Base-by-base conservation (phyloP, 108 stramenopile species). In the Skeletonema marinoi region DNA sequence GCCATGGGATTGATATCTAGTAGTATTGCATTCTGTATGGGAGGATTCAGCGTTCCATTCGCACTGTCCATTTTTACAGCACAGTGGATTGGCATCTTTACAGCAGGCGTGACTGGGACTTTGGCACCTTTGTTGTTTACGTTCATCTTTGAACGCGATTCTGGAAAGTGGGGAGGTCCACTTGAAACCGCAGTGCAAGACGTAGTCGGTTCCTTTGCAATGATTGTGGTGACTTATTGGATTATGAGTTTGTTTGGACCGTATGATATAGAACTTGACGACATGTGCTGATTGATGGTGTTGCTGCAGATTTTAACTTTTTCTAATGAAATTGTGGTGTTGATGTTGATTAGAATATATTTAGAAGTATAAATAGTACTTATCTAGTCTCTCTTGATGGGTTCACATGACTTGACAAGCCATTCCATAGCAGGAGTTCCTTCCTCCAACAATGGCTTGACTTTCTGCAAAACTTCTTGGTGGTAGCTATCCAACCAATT, bases 401-500 rank as follows among this genome's bases (percentile, higher is more conserved):
- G 87, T 38, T 78, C 85, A 68, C 93, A 95, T 12, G 87, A 84
- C 60, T 91, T 89, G 44, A 70, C 62, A 14, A 96, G 85, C 95
- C 95, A 96, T 46, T 83, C 75, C 85, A 88, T 81, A 12, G 88
- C 92, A n/a, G 86, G 83, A 68, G 84, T 86, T 46, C 81, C 89
- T 46, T 78, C 75, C 33, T 92, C 88, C 65, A 96, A 67, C 13
- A 91, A 85, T 0, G 96, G 92, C 25, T 82, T 76, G 14, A 96
- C 91, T 64, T 95, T 92, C 42, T 77, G 78, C 33, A 92, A 79
- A 31, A 96, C 91, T 62, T 87, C 77, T 51, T 80, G 77, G 61
- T 97, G 97, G 63, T 97, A 97, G 7, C 79, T 70, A 86, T 97
- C 92, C 69, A 97, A 72, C 94, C 94, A 97, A 68, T 93, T 88